These are phyloP conservation scores for Rhododendron griersonianum DNA, from an alignment of 148 eudicot species.

Conservation along the genomic window DNA sequence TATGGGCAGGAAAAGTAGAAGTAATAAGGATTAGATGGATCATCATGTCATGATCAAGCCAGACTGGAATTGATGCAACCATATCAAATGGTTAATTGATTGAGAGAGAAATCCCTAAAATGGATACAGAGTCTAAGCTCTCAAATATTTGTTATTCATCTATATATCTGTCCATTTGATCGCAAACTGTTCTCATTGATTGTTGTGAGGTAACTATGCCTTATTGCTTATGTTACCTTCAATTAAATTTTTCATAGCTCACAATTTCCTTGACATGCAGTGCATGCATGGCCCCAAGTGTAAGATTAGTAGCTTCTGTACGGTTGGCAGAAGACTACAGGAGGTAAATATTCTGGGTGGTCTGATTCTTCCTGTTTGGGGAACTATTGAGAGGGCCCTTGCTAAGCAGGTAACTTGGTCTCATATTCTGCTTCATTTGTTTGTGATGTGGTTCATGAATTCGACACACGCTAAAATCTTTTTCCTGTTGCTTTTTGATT, in stretches of 20 bases:
- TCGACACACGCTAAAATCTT: not conserved
- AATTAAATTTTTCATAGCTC: not conserved
- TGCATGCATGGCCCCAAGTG: conserved; percentile 99
- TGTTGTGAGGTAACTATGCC: not conserved
- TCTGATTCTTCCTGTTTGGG: conserved; percentile 93
- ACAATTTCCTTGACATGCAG: conserved; percentile 35
- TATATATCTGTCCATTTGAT: too few species aligned
- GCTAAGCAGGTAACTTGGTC: conserved; percentile 61
- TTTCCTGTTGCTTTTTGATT: not conserved
- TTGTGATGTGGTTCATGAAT: not conserved
- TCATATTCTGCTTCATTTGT: not conserved
- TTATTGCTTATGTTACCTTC: not conserved
- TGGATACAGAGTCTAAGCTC: not conserved
- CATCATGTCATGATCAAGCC: not conserved
- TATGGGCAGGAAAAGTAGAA: not conserved
- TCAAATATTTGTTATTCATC: too few species aligned
- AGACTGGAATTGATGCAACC: not conserved
- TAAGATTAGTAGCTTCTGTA: conserved; percentile 78
- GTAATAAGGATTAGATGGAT: conserved; percentile 5
- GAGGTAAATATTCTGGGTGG: conserved; percentile 96
- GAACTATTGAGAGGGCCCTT: conserved; percentile 82
- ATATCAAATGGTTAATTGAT: not conserved
- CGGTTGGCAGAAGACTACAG: conserved; percentile 87
- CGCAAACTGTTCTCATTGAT: too few species aligned
- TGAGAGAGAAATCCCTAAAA: not conserved